phyloP scores from a whole-genome alignment of 2,329 filamentous ascomycete species.

The Sclerotinia glacialis region DNA sequence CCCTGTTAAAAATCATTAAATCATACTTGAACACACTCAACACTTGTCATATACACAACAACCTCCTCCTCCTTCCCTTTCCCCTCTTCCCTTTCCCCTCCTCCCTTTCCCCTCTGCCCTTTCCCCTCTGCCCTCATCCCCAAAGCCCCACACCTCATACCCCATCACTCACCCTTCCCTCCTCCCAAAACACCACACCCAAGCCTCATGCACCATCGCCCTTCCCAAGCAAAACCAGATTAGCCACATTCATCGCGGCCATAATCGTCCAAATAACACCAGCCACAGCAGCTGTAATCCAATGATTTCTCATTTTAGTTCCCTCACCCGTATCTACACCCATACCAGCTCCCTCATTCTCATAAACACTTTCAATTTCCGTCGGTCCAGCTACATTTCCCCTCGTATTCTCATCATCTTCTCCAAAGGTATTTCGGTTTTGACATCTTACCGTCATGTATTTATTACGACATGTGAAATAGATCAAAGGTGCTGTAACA shows the following conservation, averaged over 20 bases:
- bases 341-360: background rate
- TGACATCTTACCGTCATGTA: slow-evolving; percentile 62
- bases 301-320: slow-evolving; percentile 65
- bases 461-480: slow-evolving; percentile 74
- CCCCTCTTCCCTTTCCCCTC: too few relatives aligned
- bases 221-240: slow-evolving; percentile 63
- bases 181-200: background rate
- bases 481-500: slow-evolving; percentile 77
- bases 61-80: background rate
- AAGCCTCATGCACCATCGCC: slow-evolving; percentile 22
- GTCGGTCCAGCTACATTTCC: slow-evolving; percentile 1
- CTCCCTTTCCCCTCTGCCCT: background rate
- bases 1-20: fast-evolving
- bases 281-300: slow-evolving; percentile 58
- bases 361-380: slow-evolving; percentile 8
- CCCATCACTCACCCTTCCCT: too few relatives aligned
- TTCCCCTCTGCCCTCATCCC: background rate
- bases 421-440: background rate
- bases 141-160: too few relatives aligned
- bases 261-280: slow-evolving; percentile 75
- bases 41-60: background rate
- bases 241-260: slow-evolving; percentile 69
- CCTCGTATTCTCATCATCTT: slow-evolving; percentile 11
- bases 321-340: slow-evolving; percentile 32
- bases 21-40: background rate